Evolutionary conservation across 2,329 filamentous ascomycete genomes (phyloP), one percentile per base, ranked within the genome.

Genomic region (Triangularia verruculosa): DNA sequence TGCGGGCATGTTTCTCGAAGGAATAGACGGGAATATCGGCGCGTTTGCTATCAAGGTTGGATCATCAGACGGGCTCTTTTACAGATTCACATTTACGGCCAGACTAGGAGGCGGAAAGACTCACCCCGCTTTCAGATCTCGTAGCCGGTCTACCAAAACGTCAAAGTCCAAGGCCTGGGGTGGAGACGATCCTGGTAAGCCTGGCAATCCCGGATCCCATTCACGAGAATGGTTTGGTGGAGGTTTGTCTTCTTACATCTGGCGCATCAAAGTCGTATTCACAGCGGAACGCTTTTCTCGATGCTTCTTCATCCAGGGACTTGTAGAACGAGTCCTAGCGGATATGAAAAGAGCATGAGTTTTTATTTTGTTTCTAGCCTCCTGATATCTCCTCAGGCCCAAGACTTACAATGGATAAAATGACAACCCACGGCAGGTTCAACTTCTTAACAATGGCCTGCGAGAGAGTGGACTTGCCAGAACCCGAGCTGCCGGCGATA

Each of bases 201-300:
- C 51, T 54, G 51, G 22, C 51, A 54, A 28, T 28, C 25, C 51
- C 6, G 22, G 24, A 17, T 28, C 34, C 17, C 15, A 25, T 11
- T 20, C 5, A 20, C 2, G 3, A 9, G 25, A 51, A 15, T 56
- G 47, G 11, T 57, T 25, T 20, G 39, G n/a, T 20, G 39, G 39
- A 47, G 39, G 39, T 47, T n/a, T 32, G 39, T 53, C 22, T 27
- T 51, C 75, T 71, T 77, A 85, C 84, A 68, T 93, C 87, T 13
- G 95, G 95, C 8, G 93, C 89, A 75, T 99, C 95, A 78, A 99
- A 97, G 74, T 99, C 95, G 76, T 91, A 97, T 74, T 98, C 92
- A 74, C 97, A 97, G 64, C 80, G 80, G 77, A 97, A 97, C 0
- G 95, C 95, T 71, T 86, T 84, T 68, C 81, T 86, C 59, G 92